A percentile compares a stretch with the other conserved stretches of the same genome.
Evolutionary conservation across 805 yeast species (phyloP).

Genomic region (Candida oleophila): DNA sequence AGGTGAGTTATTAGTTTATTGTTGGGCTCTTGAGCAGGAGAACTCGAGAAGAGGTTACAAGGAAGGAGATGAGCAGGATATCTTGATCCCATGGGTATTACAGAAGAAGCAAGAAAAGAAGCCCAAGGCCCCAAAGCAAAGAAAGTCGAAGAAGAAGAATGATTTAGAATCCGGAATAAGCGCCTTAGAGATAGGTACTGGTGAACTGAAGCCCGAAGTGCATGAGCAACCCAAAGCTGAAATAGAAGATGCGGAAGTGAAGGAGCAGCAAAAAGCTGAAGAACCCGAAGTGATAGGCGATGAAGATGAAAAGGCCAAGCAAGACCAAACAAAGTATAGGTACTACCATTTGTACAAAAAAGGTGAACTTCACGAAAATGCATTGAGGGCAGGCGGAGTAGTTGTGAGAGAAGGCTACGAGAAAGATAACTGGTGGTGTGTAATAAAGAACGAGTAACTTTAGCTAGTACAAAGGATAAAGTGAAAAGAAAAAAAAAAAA

Average conservation of each 20-base stretch:
- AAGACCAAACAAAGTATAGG: slow-evolving; percentile 63
- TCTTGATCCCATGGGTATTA: slow-evolving; percentile 93
- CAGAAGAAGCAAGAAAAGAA: slow-evolving; percentile 46
- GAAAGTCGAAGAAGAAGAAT: slow-evolving; percentile 2
- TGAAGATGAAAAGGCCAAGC: slow-evolving; percentile 16
- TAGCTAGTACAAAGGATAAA: no score
- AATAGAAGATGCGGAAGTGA: slow-evolving; percentile 15
- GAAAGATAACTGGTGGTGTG: slow-evolving; percentile 88
- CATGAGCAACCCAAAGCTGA: slow-evolving; percentile 3
- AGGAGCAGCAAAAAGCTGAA: slow-evolving; percentile 8
- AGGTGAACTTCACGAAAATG: slow-evolving; percentile 81
- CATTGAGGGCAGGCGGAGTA: slow-evolving; percentile 64
- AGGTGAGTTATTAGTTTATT: slow-evolving; percentile 79
- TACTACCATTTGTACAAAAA: slow-evolving; percentile 83
- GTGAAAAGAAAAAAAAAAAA: no score
- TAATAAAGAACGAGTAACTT: slow-evolving; percentile 13
- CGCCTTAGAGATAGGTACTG: no score
- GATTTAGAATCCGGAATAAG: no score
- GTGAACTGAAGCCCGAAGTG: no score
- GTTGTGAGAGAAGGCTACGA: slow-evolving; percentile 81
- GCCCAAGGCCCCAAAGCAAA: slow-evolving; percentile 21
- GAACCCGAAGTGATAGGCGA: slow-evolving; percentile 16
- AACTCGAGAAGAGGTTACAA: slow-evolving; percentile 85
- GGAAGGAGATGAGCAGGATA: slow-evolving; percentile 90
- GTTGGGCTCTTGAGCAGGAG: slow-evolving; percentile 96